Conservation (phyloP, 208 protist species). For the Strigomonas galati region DNA sequence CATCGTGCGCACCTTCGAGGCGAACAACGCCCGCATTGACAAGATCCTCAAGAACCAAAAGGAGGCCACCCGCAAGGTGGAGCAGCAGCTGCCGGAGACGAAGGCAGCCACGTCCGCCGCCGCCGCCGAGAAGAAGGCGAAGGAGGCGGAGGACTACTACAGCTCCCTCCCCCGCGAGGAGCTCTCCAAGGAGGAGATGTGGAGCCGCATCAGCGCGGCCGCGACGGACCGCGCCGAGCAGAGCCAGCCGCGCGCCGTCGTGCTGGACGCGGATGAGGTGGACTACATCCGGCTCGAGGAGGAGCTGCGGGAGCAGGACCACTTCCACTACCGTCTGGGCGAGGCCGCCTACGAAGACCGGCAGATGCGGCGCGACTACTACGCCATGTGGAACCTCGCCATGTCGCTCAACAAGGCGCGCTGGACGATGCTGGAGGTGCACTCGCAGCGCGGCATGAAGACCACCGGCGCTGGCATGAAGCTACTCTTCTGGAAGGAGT, state of each 20-base stretch:
- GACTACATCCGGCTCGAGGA: constrained; percentile 84
- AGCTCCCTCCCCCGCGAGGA: constrained; percentile 65
- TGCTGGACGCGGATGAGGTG: constrained; percentile 46
- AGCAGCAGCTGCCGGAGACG: not conserved
- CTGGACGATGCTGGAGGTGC: constrained; percentile 89
- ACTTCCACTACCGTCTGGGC: constrained; percentile 81
- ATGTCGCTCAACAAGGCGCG: constrained; percentile 87
- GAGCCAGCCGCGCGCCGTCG: constrained; percentile 19
- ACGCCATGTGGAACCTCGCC: constrained; percentile 78
- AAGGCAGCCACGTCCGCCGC: not conserved
- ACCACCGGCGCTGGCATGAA: constrained; percentile 90
- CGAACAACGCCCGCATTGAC: not conserved
- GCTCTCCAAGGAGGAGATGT: constrained; percentile 87
- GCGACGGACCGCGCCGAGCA: constrained; percentile 43
- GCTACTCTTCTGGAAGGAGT: constrained; percentile 87
- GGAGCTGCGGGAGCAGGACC: constrained; percentile 68
- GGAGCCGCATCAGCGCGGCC: constrained; percentile 50
- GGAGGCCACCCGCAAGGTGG: not conserved
- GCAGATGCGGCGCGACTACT: constrained; percentile 73
- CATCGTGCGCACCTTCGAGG: not conserved
- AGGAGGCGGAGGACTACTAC: constrained; percentile 79
- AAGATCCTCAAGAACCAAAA: not conserved
- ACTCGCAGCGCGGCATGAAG: constrained; percentile 81
- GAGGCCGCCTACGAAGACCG: constrained; percentile 67
- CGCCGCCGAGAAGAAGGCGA: constrained; percentile 3